Percentiles rank a stretch among this genome's conserved stretches.
Evolutionary conservation across 441 rosid species (phyloP).

Genomic region (Flueggea neowawraea): DNA sequence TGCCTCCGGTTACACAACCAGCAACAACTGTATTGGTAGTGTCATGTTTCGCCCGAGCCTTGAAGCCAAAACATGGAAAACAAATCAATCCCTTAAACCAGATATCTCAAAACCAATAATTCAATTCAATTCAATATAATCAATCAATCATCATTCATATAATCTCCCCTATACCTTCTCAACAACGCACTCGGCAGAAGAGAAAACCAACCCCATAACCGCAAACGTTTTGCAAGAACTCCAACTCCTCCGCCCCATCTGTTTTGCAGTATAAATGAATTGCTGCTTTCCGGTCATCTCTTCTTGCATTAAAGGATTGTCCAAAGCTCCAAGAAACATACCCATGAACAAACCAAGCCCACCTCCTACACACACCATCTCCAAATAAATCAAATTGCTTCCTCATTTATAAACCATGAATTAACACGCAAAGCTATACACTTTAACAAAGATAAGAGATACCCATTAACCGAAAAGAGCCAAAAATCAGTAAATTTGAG

Average conservation of each 20-base stretch:
- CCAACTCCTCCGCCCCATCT: slow-evolving; percentile 92
- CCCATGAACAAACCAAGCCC: slow-evolving; percentile 92
- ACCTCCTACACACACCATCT: slow-evolving; percentile 58
- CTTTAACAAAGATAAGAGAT: background rate
- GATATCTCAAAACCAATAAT: slow-evolving; percentile 1
- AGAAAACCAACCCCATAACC: slow-evolving; percentile 87
- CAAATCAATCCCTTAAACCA: background rate
- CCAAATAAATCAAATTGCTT: background rate
- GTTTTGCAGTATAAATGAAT: slow-evolving; percentile 64
- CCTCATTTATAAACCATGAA: background rate
- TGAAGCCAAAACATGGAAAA: slow-evolving; percentile 9
- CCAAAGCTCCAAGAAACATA: slow-evolving; percentile 73
- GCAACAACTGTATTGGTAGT: slow-evolving; percentile 72
- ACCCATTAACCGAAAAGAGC: background rate
- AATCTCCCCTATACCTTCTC: slow-evolving; percentile 62
- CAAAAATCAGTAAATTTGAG: background rate
- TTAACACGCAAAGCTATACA: background rate
- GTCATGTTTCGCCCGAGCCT: slow-evolving; percentile 97
- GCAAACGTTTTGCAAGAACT: slow-evolving; percentile 85
- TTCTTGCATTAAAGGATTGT: slow-evolving; percentile 76
- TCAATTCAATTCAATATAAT: background rate
- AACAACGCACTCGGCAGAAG: slow-evolving; percentile 82
- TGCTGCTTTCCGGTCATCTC: slow-evolving; percentile 81
- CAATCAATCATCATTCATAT: background rate
- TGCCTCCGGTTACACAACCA: slow-evolving; percentile 92